phyloP scores from a whole-genome alignment of 441 rosid species.

The Bruguiera hainesii region DNA sequence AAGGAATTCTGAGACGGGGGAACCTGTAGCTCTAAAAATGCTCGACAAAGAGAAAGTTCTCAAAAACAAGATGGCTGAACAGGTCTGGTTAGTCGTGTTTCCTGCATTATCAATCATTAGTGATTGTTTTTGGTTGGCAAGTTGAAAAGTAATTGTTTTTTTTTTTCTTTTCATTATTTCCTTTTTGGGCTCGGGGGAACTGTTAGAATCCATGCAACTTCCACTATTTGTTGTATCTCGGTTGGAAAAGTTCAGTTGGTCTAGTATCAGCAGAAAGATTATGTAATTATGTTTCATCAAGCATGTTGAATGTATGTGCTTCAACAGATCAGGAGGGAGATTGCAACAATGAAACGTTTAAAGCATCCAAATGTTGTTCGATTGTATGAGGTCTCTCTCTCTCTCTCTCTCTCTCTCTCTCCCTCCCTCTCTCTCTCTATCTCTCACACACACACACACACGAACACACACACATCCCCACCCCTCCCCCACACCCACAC shows the following conservation, averaged over 20 bases:
- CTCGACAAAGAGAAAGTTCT: slow-evolving; percentile 96
- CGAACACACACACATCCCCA: too few relatives aligned
- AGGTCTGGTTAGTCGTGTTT: slow-evolving; percentile 38
- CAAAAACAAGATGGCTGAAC: slow-evolving; percentile 95
- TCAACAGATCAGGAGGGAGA: slow-evolving; percentile 76
- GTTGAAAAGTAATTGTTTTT: background rate
- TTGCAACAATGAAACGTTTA: slow-evolving; percentile 85
- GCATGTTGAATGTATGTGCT: slow-evolving; percentile 15
- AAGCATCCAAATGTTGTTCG: slow-evolving; percentile 95
- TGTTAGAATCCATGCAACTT: background rate
- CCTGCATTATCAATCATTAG: background rate
- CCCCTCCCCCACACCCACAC: too few relatives aligned
- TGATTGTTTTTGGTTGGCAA: background rate
- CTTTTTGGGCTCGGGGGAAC: background rate
- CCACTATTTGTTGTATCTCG: background rate
- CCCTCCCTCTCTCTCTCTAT: too few relatives aligned
- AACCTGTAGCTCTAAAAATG: slow-evolving; percentile 86
- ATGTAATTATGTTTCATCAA: slow-evolving; percentile 11
- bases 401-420: background rate
- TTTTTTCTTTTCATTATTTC: background rate
- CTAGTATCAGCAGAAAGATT: background rate
- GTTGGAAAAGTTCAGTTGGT: background rate
- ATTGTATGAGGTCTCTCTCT: slow-evolving; percentile 30
- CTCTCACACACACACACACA: too few relatives aligned
- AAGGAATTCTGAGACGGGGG: slow-evolving; percentile 75